Base-by-base conservation (phyloP, 2,329 filamentous ascomycete species). In the Phialemoniopsis sp. region DNA sequence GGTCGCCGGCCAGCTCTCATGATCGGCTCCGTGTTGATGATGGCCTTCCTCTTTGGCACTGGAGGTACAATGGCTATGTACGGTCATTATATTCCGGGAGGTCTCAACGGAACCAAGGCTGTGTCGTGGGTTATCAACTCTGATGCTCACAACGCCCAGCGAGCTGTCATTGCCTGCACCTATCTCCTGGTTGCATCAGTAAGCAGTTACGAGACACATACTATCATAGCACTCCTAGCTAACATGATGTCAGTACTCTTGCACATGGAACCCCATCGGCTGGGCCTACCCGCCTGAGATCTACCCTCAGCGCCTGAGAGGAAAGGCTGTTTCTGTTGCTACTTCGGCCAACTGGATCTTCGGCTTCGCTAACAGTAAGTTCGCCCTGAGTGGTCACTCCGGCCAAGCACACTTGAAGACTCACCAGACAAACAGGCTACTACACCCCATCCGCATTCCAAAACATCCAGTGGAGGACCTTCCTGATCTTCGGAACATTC, bases 291-390 rank as follows among this genome's bases (percentile, higher is more conserved):
- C 37, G 15, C 37, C 43, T 8, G 43, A 45, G 29, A 42, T 45
- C 19, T 36, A 29, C n/a, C 43, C 43, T 13, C 29, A 43, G 13
- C 16, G 30, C 7, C 36, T 45, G 12, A 32, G 43, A 15, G 40
- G 34, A 12, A 38, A 34, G 3, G 41, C 38, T 5, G 36, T 36
- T 8, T 29, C 38, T 13, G 37, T 43, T n/a, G 18, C 41, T 5
- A 38, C 39, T 9, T 36, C 42, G 8, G 39, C 39, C 17, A 41
- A 44, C 29, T 44, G 39, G 42, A 32, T 41, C 7, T 46, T 58
- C 9, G 55, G 57, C 4, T 46, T 61, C 2, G 30, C 30, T 13
- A 32, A 32, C 16, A 32, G n/a, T n/a, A n/a, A n/a, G n/a, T n/a
- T n/a, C n/a, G n/a, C n/a, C n/a, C n/a, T n/a, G n/a, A n/a, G n/a